These are phyloP conservation scores for Penicillium sp. DNA, from an alignment of 2,329 filamentous ascomycete species.

Conservation along the genomic window DNA sequence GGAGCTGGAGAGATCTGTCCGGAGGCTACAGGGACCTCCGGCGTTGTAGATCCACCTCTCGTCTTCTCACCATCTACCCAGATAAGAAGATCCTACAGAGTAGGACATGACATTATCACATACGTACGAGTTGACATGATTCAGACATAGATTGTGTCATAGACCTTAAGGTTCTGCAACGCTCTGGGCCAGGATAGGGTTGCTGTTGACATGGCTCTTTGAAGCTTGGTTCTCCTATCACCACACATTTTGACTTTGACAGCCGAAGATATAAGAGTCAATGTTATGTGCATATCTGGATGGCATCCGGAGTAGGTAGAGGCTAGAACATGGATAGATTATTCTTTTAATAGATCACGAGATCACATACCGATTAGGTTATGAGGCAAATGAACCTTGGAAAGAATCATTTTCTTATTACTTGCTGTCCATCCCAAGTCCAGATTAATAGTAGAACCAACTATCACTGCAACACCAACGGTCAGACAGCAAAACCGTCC, in stretches of 20 bases:
- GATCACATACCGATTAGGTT: not conserved
- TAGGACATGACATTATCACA: too few species aligned
- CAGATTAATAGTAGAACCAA: not conserved
- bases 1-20: not conserved
- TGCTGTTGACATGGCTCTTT: not conserved
- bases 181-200: not conserved
- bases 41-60: not conserved
- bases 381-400: not conserved
- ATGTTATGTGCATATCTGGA: not conserved
- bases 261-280: not conserved
- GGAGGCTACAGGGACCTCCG: slow-evolving; percentile 1
- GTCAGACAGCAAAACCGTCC: not conserved
- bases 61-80: not conserved
- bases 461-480: not conserved
- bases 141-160: not conserved
- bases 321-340: not conserved
- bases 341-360: too few species aligned
- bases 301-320: too few species aligned
- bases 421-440: not conserved
- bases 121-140: not conserved
- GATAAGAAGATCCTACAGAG: not conserved
- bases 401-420: not conserved
- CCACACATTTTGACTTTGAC: not conserved
- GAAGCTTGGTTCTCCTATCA: slow-evolving; percentile 5
- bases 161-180: not conserved